Conservation (phyloP, 768 basidiomycete species). For the Tylopilus plumbeoviolaceoides region DNA sequence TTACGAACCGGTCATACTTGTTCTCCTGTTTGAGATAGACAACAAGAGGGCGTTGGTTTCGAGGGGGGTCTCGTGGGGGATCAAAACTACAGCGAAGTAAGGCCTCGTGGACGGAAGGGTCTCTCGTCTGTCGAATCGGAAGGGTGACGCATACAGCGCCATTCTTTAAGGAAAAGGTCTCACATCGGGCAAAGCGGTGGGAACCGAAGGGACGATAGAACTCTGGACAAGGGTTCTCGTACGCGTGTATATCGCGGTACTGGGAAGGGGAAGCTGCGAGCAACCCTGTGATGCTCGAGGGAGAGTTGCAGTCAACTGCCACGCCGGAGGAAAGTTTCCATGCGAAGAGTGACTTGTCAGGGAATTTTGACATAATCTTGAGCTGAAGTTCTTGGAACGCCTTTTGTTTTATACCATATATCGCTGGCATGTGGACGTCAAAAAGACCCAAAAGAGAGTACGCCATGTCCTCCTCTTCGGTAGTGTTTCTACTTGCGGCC, state of each 20-base stretch:
- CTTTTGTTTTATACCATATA: not conserved
- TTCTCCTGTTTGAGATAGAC: not conserved
- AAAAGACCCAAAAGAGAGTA: not conserved
- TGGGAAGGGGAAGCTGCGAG: not conserved
- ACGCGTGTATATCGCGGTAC: not conserved
- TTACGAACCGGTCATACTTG: not conserved
- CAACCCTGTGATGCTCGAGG: not conserved
- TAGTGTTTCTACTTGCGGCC: not conserved
- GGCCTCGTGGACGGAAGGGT: not conserved
- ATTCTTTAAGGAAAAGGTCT: not conserved
- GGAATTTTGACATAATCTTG: not conserved
- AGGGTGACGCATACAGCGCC: not conserved
- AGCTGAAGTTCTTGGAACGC: not conserved
- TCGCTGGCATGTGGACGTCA: not conserved
- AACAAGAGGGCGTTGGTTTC: not conserved
- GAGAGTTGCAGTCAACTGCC: not conserved
- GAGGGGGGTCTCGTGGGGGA: not conserved
- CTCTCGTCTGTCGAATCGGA: not conserved
- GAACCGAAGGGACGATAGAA: not conserved
- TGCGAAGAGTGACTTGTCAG: not conserved
- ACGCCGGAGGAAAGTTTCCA: not conserved
- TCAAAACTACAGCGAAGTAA: not conserved
- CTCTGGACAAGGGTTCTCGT: not conserved
- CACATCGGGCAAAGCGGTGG: not conserved
- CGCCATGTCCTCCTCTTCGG: not conserved